Evolutionary conservation across 2,329 filamentous ascomycete genomes (phyloP), one percentile per base, ranked within the genome.

Genomic region (Fusarium mangiferae): DNA sequence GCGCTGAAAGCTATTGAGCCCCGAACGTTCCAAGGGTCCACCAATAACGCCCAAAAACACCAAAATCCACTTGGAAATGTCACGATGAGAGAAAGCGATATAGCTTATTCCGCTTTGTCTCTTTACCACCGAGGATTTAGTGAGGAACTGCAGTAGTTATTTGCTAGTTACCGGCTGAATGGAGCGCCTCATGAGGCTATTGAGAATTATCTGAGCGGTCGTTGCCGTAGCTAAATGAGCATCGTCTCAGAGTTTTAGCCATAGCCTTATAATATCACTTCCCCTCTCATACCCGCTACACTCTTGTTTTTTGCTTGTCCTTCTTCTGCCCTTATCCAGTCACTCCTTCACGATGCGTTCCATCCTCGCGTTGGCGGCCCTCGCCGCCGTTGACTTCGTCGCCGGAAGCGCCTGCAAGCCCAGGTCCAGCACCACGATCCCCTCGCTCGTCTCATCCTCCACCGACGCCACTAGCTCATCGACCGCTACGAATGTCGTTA

Each of bases 351-450:
- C 5, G 7, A 66, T 66, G 63, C 63, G 61, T 33, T 57, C 61
- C 5, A 17, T 33, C 9, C 12, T 66, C 4, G 39, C 17, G 7
- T 36, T 66, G 10, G 48, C 18, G 22, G 61, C 24, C 20, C 41
- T 66, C 18, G 49, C 42, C 14, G 54, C 60, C 11, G 28, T 30
- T 20, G 41, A 66, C 41, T 26, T 56, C 5, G 63, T 38, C 18
- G 18, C 30, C 1, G 61, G 61, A 12, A 42, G 63, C 14, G 63
- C 63, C 5, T 66, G 63, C 18, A 66, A 66, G 7, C 63, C 63
- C 17, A 33, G n/a, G 17, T 6, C 61, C 14, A 65, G 60, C 35
- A 57, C 35, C 14, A 66, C 48, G 9, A 36, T 66, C 14, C 30
- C 48, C 2, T 33, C 30, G 7, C 28, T 57, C 24, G 10, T 36